Conservation (phyloP, 2,329 filamentous ascomycete genomes). For the Cryphonectria naterciae region DNA sequence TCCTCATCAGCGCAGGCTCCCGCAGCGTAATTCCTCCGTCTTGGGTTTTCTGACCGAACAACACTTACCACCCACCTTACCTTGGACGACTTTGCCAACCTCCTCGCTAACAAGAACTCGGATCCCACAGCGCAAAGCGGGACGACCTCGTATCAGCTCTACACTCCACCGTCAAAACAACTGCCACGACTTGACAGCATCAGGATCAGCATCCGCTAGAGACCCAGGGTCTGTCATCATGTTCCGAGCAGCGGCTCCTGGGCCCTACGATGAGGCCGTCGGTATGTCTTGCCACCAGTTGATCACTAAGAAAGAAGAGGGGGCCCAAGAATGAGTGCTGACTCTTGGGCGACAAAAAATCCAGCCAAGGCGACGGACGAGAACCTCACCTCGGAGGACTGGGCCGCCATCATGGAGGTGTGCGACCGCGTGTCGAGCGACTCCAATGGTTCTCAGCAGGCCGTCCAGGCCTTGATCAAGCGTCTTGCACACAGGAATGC, state of each 20-base stretch:
- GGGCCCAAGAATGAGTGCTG: background rate
- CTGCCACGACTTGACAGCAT: background rate
- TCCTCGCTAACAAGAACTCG: background rate
- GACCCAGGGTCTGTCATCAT: conserved; percentile 46
- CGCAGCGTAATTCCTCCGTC: conserved; percentile 6
- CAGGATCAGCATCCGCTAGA: conserved; percentile 5
- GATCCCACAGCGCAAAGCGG: background rate
- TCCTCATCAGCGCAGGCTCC: conserved; percentile 1
- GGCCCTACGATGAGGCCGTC: conserved; percentile 63
- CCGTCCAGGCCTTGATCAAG: conserved; percentile 88
- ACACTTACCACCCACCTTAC: background rate
- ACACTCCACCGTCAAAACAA: background rate
- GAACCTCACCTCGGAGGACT: conserved; percentile 86
- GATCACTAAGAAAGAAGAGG: background rate
- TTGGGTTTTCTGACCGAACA: background rate
- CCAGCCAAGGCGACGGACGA: conserved; percentile 86
- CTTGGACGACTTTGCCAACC: background rate
- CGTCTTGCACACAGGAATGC: conserved; percentile 90
- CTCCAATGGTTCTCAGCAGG: conserved; percentile 73
- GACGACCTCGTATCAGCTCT: background rate
- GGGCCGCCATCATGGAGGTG: conserved; percentile 67
- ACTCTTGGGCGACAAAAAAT: conserved; percentile 30
- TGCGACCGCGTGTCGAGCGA: conserved; percentile 63
- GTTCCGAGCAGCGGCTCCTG: conserved; percentile 61
- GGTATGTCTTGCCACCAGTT: conserved; percentile 49